Evolutionary conservation across 1,284 basidiomycete genomes (phyloP).

Genomic region (Boletus smithii): DNA sequence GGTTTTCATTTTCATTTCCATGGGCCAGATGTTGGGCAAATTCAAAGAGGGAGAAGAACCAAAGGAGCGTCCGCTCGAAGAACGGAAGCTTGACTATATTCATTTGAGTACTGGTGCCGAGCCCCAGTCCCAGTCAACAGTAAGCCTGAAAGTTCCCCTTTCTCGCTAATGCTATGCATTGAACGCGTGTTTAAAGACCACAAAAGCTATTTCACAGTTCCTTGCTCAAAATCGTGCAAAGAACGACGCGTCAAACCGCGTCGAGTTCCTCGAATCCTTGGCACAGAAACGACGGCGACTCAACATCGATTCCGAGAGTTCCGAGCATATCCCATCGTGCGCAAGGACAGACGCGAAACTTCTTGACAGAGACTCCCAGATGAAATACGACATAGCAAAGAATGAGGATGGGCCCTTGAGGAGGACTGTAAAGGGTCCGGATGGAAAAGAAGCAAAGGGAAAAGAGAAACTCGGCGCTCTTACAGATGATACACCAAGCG

Average conservation of each 20-base stretch:
- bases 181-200: slow-evolving; percentile 44
- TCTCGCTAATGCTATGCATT: neutral
- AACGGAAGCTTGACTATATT: slow-evolving; percentile 62
- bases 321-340: slow-evolving; percentile 46
- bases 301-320: slow-evolving; percentile 28
- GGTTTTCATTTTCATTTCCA: slow-evolving; percentile 5
- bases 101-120: slow-evolving; percentile 43
- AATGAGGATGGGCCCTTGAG: slow-evolving; percentile 73
- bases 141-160: slow-evolving; percentile 33
- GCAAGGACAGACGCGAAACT: slow-evolving; percentile 69
- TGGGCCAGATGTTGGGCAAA: slow-evolving; percentile 25
- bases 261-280: slow-evolving; percentile 63
- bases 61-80: slow-evolving; percentile 45
- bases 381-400: slow-evolving; percentile 79
- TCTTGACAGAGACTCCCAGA: slow-evolving; percentile 68
- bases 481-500: slow-evolving; percentile 35
- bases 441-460: slow-evolving; percentile 18
- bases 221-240: slow-evolving; percentile 64
- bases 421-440: slow-evolving; percentile 44
- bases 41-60: slow-evolving; percentile 24
- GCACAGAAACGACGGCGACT: slow-evolving; percentile 51
- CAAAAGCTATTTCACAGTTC: slow-evolving; percentile 64
- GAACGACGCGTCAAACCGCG: slow-evolving; percentile 70
- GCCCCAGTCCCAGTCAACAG: slow-evolving; percentile 54
- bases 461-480: slow-evolving; percentile 25